Base-by-base conservation (phyloP, 345 rosid species). In the Citrus cavaleriei region DNA sequence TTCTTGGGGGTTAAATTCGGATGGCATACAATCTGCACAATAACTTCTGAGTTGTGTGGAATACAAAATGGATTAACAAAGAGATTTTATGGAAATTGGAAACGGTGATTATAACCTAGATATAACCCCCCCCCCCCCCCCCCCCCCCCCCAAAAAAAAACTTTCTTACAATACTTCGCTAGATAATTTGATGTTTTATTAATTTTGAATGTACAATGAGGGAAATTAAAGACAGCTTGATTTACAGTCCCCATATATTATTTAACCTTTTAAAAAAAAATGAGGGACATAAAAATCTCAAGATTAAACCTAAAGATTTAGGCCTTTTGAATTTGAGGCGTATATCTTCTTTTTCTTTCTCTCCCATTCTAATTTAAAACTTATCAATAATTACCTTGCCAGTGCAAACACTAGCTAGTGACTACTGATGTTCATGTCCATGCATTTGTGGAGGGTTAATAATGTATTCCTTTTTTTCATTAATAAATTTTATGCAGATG, bases 121-220 rank as follows among this genome's bases (percentile, higher is more conserved):
- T 51, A 18, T 51, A 16, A 37, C 4, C 4, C 0, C 0, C 1
- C 0, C 0, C 2, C 10, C 10, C 42, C 42, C 34, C 34, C 34
- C 34, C 34, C 34, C 34, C 34, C 34, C 32, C 0, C 0, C 3
- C 3, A 0, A 30, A 32, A 32, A 1, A 38, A 38, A 54, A 5
- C 0, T 18, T 54, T 54, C 22, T 54, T 54, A 54, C 58, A 54
- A 54, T 54, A 18, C 1, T 54, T 19, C 58, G 2, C 22, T 18
- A 18, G 22, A 54, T 54, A 16, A 54, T 54, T 54, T 54, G 58
- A 54, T 54, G 58, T 6, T 54, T 54, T 54, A 5, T 54, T 54
- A 18, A 46, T 46, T 46, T 46, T 46, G 13, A 13, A 3, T 13
- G 14, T 46, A 46, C 18, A 46, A 46, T 1, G 51, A 46, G 6